phyloP scores from a whole-genome alignment of 129 eudicot genomes.

The Lactuca saligna region DNA sequence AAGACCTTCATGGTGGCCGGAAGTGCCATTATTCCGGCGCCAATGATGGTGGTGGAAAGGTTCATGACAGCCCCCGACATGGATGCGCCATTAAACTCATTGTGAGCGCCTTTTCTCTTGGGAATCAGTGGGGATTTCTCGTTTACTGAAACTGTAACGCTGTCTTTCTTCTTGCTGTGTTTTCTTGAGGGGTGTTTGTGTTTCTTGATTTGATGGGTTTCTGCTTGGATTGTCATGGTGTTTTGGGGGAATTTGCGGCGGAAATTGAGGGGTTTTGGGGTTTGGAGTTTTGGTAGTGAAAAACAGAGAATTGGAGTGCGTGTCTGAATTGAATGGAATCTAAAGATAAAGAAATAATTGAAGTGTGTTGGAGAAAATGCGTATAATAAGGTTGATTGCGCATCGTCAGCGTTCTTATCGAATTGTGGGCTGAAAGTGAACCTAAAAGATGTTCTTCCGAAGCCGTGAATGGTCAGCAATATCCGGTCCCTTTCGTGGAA shows the following conservation, averaged over 20 bases:
- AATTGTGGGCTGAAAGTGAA: not conserved
- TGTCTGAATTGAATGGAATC: slow-evolving; percentile 1
- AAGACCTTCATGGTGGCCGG: slow-evolving; percentile 86
- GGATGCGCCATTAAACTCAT: slow-evolving; percentile 69
- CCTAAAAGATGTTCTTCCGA: not conserved
- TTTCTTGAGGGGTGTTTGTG: slow-evolving; percentile 50
- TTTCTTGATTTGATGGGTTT: slow-evolving; percentile 26
- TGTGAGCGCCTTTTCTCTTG: slow-evolving; percentile 31
- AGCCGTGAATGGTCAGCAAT: slow-evolving; percentile 38
- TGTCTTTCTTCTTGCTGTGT: slow-evolving; percentile 39
- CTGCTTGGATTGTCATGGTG: slow-evolving; percentile 43
- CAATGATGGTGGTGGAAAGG: slow-evolving; percentile 86
- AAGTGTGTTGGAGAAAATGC: not conserved
- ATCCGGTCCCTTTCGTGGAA: not conserved
- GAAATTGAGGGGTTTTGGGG: slow-evolving; percentile 3
- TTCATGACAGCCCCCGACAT: slow-evolving; percentile 72
- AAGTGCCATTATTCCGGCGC: slow-evolving; percentile 91
- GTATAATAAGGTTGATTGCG: slow-evolving; percentile 3
- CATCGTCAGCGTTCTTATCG: slow-evolving; percentile 36
- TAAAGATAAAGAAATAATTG: not conserved
- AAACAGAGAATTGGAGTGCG: slow-evolving; percentile 17
- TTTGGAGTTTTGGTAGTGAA: not conserved
- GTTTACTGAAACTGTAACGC: slow-evolving; percentile 28
- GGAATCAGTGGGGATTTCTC: slow-evolving; percentile 50
- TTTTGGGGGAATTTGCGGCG: not conserved